phyloP scores from a whole-genome alignment of 1,284 basidiomycete genomes.

The Lignosus rhinocerotis region DNA sequence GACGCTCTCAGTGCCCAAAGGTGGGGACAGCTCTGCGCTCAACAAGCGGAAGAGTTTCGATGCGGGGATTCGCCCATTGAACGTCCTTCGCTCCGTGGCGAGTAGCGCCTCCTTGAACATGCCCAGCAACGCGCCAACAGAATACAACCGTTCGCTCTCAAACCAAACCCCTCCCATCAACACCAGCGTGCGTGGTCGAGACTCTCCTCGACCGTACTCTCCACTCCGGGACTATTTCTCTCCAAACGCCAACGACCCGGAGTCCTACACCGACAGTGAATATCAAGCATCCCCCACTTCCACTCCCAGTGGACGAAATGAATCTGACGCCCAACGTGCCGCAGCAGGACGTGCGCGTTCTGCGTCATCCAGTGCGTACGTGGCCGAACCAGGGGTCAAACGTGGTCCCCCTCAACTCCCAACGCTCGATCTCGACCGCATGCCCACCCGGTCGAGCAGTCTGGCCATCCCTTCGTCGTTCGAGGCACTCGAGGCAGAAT shows the following conservation, averaged over 20 bases:
- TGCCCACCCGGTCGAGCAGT: slow-evolving; percentile 29
- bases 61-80: slow-evolving; percentile 53
- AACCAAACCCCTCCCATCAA: slow-evolving; percentile 10
- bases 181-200: slow-evolving; percentile 20
- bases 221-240: slow-evolving; percentile 38
- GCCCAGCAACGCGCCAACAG: slow-evolving; percentile 31
- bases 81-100: slow-evolving; percentile 37
- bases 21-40: slow-evolving; percentile 22
- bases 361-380: slow-evolving; percentile 28
- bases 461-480: slow-evolving; percentile 25
- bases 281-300: slow-evolving; percentile 19
- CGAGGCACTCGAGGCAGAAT: slow-evolving; percentile 23
- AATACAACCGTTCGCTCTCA: slow-evolving; percentile 30
- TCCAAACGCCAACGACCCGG: background rate
- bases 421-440: slow-evolving; percentile 28
- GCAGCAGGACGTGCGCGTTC: slow-evolving; percentile 27
- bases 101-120: slow-evolving; percentile 26
- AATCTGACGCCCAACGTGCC: slow-evolving; percentile 10
- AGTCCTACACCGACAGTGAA: slow-evolving; percentile 18
- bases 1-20: slow-evolving; percentile 27
- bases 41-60: slow-evolving; percentile 60
- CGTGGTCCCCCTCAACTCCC: slow-evolving; percentile 23
- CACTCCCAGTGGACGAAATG: slow-evolving; percentile 12
- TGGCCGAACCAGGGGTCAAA: slow-evolving; percentile 2
- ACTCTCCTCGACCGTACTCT: slow-evolving; percentile 33